Evolutionary conservation across 768 basidiomycete genomes (phyloP).

Genomic region (Amanita jacksonii): DNA sequence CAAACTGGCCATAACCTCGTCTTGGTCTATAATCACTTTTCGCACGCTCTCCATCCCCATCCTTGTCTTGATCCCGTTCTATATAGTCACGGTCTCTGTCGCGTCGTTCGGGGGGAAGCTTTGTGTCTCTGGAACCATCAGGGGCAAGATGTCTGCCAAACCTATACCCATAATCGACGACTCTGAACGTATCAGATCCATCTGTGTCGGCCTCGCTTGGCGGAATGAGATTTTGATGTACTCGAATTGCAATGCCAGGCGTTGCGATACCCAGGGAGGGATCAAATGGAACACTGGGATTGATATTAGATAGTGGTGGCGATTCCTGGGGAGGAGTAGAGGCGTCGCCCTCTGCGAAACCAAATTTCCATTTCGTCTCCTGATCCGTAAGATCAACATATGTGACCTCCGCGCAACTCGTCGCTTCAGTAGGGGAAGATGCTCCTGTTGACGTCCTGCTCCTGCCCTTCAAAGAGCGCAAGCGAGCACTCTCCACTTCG

Average conservation of each 20-base stretch:
- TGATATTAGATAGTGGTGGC: conserved; percentile 8
- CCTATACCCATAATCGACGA: conserved; percentile 55
- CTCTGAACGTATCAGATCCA: conserved; percentile 36
- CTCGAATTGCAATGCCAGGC: not conserved
- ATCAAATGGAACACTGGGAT: conserved; percentile 6
- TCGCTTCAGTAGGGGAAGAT: conserved; percentile 5
- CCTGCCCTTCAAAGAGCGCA: conserved; percentile 23
- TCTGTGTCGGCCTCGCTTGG: conserved; percentile 2
- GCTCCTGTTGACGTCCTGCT: conserved; percentile 12
- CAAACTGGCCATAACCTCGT: conserved; percentile 17
- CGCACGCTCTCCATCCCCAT: conserved; percentile 24
- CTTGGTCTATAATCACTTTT: conserved; percentile 11
- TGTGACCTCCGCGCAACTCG: conserved; percentile 9
- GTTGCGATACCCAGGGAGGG: not conserved
- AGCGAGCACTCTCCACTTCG: conserved; percentile 18
- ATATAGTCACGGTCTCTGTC: conserved; percentile 9
- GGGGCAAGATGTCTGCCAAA: conserved; percentile 26
- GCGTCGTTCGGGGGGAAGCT: conserved; percentile 10
- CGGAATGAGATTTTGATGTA: not conserved
- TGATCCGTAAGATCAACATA: conserved; percentile 18
- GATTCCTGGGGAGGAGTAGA: no score
- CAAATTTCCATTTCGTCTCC: conserved; percentile 47
- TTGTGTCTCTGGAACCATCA: conserved; percentile 7
- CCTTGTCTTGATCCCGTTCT: conserved; percentile 15
- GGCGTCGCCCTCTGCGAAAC: conserved; percentile 24